Evolutionary conservation across 225 moss, liverwort and hornwort species (phyloP), one percentile per base, ranked within the genome.

Genomic region (Pseudisothecium myosuroides): DNA sequence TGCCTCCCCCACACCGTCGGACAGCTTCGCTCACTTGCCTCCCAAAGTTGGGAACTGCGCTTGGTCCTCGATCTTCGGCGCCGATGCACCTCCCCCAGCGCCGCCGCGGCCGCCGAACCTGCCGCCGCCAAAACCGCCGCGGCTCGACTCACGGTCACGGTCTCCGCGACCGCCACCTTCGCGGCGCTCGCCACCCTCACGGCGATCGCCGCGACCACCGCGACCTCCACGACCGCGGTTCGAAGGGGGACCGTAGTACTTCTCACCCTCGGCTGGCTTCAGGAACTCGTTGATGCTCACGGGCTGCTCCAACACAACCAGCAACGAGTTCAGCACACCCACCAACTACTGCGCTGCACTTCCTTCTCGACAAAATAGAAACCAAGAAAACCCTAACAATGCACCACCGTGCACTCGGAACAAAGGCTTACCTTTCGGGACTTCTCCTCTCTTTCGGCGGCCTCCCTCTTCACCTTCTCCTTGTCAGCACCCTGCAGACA

Each of bases 261-360:
- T 96, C 82, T 96, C 97, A 14, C 98, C 98, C 23, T 97, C 98
- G 3, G 93, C 94, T 4, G 98, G 98, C 78, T 98, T 98, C 82
- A 98, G 65, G 32, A 98, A 98, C 87, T 98, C 97, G 85, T 98
- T 98, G 92, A 98, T 98, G 89, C 95, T 98, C 87, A 96, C 94
- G 60, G 93, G 91, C 96, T 96, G 83, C 87, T 61, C 37, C 83
- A 60, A 16, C 90, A 32, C 89, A 87, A 29, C 76, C 89, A 41
- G 36, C 54, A 66, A 85, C 62, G 8, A 92, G 55, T 17, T 72
- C 29, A 81, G 59, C 55, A 86, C 91, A 65, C 91, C 91, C 15
- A 90, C 87, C 4, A 90, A n/a, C n/a, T 31, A 8, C 37, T 11
- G 10, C n/a, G 22, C 59, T 7, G 12, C 18, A 34, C 55, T 10